Evolutionary conservation across 805 yeast genomes (phyloP).

Genomic region (Tetrapisispora fleetii): DNA sequence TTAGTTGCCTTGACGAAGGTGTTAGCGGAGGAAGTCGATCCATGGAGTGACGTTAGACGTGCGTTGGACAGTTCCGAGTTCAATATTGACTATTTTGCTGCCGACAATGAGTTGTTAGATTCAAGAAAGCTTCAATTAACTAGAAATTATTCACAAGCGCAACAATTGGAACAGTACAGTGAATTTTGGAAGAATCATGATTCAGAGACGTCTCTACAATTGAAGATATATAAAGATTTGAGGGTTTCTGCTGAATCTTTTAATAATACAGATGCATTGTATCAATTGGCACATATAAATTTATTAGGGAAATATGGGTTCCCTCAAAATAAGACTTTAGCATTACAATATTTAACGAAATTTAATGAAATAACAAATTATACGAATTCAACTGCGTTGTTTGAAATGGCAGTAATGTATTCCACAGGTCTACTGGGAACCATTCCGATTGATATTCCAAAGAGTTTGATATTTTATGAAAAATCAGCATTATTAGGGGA

Average conservation of each 20-base stretch:
- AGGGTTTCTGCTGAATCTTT: conserved; percentile 18
- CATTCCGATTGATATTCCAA: conserved; percentile 47
- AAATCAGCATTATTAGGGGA: conserved; percentile 62
- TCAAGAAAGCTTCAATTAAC: conserved; percentile 15
- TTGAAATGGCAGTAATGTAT: conserved; percentile 65
- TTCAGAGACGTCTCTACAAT: conserved; percentile 8
- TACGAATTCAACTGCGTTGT: conserved; percentile 55
- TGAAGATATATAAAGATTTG: conserved; percentile 11
- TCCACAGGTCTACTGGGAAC: conserved; percentile 81
- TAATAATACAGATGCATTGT: conserved; percentile 40
- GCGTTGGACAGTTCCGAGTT: neutral
- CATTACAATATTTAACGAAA: conserved; percentile 44
- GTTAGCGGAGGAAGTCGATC: conserved; percentile 4
- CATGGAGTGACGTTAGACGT: conserved; percentile 15
- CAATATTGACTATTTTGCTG: neutral
- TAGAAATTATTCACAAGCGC: conserved; percentile 15
- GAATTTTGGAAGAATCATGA: conserved; percentile 5
- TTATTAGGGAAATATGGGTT: conserved; percentile 54
- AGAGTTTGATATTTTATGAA: conserved; percentile 60
- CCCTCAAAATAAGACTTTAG: conserved; percentile 44
- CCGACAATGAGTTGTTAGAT: neutral
- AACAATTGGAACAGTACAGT: conserved; percentile 7
- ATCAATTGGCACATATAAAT: conserved; percentile 47
- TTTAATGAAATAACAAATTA: conserved; percentile 34
- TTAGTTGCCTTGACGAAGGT: neutral